Conservation (phyloP, 1,284 basidiomycete genomes). For the Dichomitus squalens region DNA sequence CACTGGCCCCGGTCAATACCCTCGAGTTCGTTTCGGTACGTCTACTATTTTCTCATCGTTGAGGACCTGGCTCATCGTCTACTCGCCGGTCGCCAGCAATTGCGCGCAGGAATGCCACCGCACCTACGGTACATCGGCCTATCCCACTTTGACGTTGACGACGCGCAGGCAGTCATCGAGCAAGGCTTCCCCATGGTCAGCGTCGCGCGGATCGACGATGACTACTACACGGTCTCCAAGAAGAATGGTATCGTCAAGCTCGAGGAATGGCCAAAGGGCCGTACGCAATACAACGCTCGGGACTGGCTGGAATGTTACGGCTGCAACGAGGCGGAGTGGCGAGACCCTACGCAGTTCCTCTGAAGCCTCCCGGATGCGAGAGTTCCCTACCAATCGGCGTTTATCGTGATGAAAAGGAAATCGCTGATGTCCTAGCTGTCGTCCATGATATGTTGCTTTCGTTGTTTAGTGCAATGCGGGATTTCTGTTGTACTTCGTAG, state of each 20-base stretch:
- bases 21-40: constrained; percentile 35
- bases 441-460: neutral
- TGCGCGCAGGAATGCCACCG: constrained; percentile 58
- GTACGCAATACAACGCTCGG: constrained; percentile 50
- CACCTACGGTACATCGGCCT: constrained; percentile 56
- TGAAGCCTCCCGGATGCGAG: neutral
- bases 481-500: neutral
- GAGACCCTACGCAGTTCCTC: constrained; percentile 33
- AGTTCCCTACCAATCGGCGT: too few relatives aligned
- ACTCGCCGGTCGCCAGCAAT: constrained; percentile 44
- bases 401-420: too few relatives aligned
- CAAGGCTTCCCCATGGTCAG: constrained; percentile 62
- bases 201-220: constrained; percentile 54
- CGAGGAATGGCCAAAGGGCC: constrained; percentile 54
- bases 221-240: constrained; percentile 53
- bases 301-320: constrained; percentile 64
- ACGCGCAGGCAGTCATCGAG: constrained; percentile 48
- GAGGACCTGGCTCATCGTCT: neutral
- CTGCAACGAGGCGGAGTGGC: constrained; percentile 34
- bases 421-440: neutral
- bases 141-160: constrained; percentile 48
- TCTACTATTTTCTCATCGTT: neutral
- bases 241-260: constrained; percentile 30
- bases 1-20: constrained; percentile 37
- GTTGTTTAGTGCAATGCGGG: neutral